Percentiles rank a stretch among this genome's conserved stretches.
Conservation (phyloP, 257 asterid species). For the Handroanthus guayacan region DNA sequence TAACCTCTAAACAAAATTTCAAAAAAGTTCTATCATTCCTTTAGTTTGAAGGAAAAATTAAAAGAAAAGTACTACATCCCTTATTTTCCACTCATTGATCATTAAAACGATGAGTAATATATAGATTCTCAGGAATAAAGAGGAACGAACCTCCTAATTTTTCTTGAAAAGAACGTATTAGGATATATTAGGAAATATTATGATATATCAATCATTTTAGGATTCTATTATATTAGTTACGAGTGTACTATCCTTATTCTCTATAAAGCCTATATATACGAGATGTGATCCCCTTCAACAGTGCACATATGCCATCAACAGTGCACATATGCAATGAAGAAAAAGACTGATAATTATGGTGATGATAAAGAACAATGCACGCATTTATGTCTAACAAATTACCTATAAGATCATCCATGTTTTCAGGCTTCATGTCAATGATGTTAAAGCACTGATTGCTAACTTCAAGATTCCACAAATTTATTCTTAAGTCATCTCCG, state of each 20-base stretch:
- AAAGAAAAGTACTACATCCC: too few species aligned
- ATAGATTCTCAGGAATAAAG: slow-evolving; percentile 10
- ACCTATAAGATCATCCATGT: slow-evolving; percentile 88
- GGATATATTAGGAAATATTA: too few species aligned
- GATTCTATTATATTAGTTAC: too few species aligned
- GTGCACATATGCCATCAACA: too few species aligned
- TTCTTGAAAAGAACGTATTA: not conserved
- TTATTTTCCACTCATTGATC: slow-evolving; percentile 12
- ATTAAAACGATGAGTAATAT: slow-evolving; percentile 15
- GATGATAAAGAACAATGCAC: slow-evolving; percentile 9
- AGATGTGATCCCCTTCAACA: too few species aligned
- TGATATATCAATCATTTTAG: too few species aligned
- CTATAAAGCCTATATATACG: too few species aligned
- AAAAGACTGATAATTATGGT: not conserved
- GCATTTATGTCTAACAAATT: slow-evolving; percentile 24
- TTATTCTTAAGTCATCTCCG: slow-evolving; percentile 83
- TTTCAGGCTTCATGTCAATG: slow-evolving; percentile 74
- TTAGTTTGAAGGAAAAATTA: slow-evolving; percentile 7
- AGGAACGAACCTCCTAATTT: slow-evolving; percentile 2
- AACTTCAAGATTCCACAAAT: slow-evolving; percentile 82
- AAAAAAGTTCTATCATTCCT: slow-evolving; percentile 40
- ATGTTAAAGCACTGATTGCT: slow-evolving; percentile 80
- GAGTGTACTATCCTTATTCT: too few species aligned
- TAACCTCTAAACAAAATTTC: slow-evolving; percentile 62
- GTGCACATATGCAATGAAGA: not conserved